Conservation (phyloP, 192 early-diverging fungal species). For the Mortierella hygrophila region DNA sequence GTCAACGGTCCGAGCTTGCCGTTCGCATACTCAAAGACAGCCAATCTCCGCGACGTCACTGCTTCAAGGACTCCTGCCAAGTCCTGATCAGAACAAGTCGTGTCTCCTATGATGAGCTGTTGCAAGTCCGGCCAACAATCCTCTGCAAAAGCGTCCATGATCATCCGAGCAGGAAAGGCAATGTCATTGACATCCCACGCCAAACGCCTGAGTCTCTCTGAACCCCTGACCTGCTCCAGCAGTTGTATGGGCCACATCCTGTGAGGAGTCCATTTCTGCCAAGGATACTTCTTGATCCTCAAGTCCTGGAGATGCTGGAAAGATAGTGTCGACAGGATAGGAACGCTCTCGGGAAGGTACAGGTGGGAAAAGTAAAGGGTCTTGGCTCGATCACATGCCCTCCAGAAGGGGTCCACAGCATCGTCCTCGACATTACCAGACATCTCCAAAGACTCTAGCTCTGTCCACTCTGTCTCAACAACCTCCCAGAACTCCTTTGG, state of each 20-base stretch:
- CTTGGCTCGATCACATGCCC: neutral
- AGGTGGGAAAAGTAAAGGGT: neutral
- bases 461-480: neutral
- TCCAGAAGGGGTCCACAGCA: neutral
- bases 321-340: neutral
- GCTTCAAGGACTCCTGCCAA: neutral
- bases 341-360: neutral
- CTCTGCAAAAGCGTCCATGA: neutral
- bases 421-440: neutral
- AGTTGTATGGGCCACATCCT: neutral
- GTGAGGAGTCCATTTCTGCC: neutral
- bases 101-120: neutral
- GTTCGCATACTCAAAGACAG: neutral
- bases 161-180: neutral
- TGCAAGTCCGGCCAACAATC: neutral
- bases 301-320: neutral
- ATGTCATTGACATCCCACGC: neutral
- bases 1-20: neutral
- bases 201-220: neutral
- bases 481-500: slow-evolving; percentile 1
- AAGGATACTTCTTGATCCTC: neutral
- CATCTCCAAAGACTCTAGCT: neutral
- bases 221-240: neutral
- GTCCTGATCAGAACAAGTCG: neutral
- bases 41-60: neutral